Percentiles rank a stretch among this genome's conserved stretches.
These are phyloP conservation scores for Leucosporidium yakuticum DNA, from an alignment of 768 basidiomycete genomes.

Conservation along the genomic window DNA sequence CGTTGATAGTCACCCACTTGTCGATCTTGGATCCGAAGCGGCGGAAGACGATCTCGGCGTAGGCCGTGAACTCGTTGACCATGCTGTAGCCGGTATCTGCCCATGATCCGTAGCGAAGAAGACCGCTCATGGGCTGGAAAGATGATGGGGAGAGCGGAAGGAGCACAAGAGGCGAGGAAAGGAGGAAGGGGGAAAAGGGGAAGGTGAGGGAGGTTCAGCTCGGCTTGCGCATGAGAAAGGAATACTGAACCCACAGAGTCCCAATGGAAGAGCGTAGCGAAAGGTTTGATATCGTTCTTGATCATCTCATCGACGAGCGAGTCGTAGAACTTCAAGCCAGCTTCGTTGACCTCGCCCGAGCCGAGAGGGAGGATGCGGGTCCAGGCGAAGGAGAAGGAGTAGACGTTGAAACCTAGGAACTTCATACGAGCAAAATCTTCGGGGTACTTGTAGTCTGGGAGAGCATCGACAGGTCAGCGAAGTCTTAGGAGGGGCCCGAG, in stretches of 20 bases:
- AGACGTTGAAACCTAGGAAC: constrained; percentile 53
- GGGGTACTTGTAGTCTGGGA: constrained; percentile 3
- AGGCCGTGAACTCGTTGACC: constrained; percentile 51
- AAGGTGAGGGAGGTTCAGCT: too few relatives aligned
- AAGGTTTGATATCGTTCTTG: constrained; percentile 48
- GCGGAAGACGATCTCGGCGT: constrained; percentile 52
- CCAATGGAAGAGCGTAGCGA: constrained; percentile 54
- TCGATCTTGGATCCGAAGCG: constrained; percentile 52
- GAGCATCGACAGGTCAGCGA: too few relatives aligned
- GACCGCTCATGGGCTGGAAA: constrained; percentile 49
- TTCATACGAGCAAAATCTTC: constrained; percentile 45
- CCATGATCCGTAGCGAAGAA: constrained; percentile 54
- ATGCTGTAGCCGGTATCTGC: constrained; percentile 46
- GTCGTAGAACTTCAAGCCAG: constrained; percentile 46
- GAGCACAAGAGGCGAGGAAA: too few relatives aligned
- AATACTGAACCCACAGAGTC: too few relatives aligned
- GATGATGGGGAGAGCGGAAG: too few relatives aligned
- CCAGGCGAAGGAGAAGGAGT: constrained; percentile 56
- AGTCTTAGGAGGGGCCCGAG: too few relatives aligned
- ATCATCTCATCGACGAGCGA: constrained; percentile 51
- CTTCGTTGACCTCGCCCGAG: constrained; percentile 51
- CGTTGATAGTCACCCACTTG: constrained; percentile 56
- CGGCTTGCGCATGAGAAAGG: too few relatives aligned
- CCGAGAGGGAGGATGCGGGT: constrained; percentile 53
- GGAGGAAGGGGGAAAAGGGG: too few relatives aligned